phyloP scores from a whole-genome alignment of 2,329 filamentous ascomycete genomes.

The Hymenoscyphus salicellus region DNA sequence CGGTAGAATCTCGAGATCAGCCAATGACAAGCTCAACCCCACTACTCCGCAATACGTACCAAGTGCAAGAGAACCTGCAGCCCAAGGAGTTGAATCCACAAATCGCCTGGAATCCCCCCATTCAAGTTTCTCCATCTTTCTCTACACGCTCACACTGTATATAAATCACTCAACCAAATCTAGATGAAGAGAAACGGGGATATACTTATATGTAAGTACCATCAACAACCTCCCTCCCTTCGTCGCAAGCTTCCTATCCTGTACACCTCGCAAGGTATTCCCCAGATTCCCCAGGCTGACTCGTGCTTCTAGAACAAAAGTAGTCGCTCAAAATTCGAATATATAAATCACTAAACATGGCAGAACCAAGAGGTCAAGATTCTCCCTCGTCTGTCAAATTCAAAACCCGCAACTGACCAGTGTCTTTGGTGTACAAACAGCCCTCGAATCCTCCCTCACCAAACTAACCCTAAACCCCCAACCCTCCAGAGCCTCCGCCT shows the following conservation, averaged over 20 bases:
- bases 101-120: not conserved
- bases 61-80: not conserved
- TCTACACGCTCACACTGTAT: not conserved
- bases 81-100: not conserved
- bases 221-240: not conserved
- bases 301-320: not conserved
- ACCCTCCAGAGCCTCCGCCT: conserved; percentile 24
- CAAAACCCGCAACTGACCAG: conserved; percentile 6
- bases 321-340: not conserved
- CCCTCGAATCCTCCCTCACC: conserved; percentile 30
- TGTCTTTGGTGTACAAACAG: conserved; percentile 16
- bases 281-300: conserved; percentile 6
- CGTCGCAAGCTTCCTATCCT: not conserved
- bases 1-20: not conserved
- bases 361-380: conserved; percentile 24
- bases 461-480: conserved; percentile 30
- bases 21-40: conserved; percentile 1
- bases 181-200: not conserved
- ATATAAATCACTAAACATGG: conserved; percentile 13
- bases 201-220: not conserved
- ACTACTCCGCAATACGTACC: not conserved
- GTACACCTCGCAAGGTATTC: too few relatives aligned
- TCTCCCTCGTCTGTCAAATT: not conserved
- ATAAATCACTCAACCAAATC: not conserved
- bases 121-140: not conserved